Percentiles rank a stretch among this genome's conserved stretches.
These are phyloP conservation scores for Globisporangium echinulatum DNA, from an alignment of 352 stramenopile genomes.

Conservation along the genomic window DNA sequence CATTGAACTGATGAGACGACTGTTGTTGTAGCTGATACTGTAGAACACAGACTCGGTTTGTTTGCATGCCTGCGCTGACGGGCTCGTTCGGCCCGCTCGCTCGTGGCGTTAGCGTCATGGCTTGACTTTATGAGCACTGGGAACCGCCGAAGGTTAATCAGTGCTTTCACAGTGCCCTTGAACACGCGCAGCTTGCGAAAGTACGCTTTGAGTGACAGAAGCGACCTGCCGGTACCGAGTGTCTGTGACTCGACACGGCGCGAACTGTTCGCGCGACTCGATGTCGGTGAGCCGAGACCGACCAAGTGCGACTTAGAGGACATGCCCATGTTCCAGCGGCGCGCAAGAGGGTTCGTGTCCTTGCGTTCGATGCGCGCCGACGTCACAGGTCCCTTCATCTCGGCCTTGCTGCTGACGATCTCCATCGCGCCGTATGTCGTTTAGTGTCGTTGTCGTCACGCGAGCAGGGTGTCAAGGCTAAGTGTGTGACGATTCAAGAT, in stretches of 20 bases:
- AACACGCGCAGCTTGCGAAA: constrained; percentile 67
- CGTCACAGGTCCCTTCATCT: constrained; percentile 8
- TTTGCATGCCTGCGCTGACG: not conserved
- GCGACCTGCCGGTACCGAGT: constrained; percentile 20
- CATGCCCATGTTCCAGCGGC: constrained; percentile 23
- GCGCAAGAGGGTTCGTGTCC: constrained; percentile 5
- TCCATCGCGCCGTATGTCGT: constrained; percentile 13
- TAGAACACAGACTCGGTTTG: too few relatives aligned
- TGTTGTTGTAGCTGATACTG: too few relatives aligned
- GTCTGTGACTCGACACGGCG: constrained; percentile 6
- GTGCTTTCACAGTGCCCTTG: constrained; percentile 55
- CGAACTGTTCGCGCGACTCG: not conserved
- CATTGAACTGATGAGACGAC: not conserved
- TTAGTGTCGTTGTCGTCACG: not conserved
- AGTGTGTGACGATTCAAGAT: not conserved
- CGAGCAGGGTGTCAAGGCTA: not conserved
- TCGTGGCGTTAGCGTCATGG: not conserved
- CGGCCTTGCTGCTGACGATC: constrained; percentile 19
- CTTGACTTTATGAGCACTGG: not conserved
- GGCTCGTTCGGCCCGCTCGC: not conserved
- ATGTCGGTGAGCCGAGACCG: not conserved
- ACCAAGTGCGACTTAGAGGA: not conserved
- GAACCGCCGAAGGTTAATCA: constrained; percentile 50
- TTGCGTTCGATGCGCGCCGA: constrained; percentile 14
- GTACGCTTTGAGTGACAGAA: constrained; percentile 60